A percentile compares a stretch with the other conserved stretches of the same genome.
These are phyloP conservation scores for Hericium coralloides DNA, from an alignment of 768 basidiomycete species.

Conservation along the genomic window DNA sequence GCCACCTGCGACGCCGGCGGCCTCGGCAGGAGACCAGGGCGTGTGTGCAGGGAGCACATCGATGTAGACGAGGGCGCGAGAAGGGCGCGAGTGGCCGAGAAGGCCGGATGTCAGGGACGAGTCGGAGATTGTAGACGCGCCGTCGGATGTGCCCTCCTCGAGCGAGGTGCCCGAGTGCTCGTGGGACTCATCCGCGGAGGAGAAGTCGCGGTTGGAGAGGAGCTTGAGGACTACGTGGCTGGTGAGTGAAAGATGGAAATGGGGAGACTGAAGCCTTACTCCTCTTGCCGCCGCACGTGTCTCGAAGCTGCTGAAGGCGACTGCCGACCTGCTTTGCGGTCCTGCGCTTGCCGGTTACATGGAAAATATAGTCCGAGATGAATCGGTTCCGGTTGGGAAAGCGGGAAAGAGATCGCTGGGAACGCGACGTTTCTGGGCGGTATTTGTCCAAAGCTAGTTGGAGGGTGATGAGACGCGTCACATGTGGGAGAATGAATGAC, in stretches of 20 bases:
- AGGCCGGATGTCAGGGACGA: slow-evolving; percentile 10
- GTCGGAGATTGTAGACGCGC: slow-evolving; percentile 8
- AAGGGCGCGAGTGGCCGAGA: slow-evolving; percentile 26
- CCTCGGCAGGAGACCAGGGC: slow-evolving; percentile 14
- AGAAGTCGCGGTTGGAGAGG: slow-evolving; percentile 12
- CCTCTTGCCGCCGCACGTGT: slow-evolving; percentile 63
- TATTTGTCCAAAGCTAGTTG: slow-evolving; percentile 54
- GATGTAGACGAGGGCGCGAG: slow-evolving; percentile 22
- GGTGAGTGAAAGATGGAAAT: slow-evolving; percentile 10
- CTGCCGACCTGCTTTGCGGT: slow-evolving; percentile 77
- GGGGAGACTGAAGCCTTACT: slow-evolving; percentile 35
- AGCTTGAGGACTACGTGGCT: slow-evolving; percentile 15
- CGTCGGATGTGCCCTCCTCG: slow-evolving; percentile 9
- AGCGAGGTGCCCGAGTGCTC: slow-evolving; percentile 8
- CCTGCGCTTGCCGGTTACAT: slow-evolving; percentile 58
- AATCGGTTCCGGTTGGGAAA: slow-evolving; percentile 76
- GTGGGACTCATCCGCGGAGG: slow-evolving; percentile 3
- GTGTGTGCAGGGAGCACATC: slow-evolving; percentile 11
- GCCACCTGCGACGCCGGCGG: slow-evolving; percentile 7
- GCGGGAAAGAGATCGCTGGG: slow-evolving; percentile 63
- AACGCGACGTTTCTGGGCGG: slow-evolving; percentile 62
- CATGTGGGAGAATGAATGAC: slow-evolving; percentile 4
- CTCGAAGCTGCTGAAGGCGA: slow-evolving; percentile 69
- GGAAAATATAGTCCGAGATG: slow-evolving; percentile 69
- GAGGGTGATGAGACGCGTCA: slow-evolving; percentile 1